Evolutionary conservation across 805 yeast species (phyloP), one percentile per base, ranked within the genome.

Genomic region (Ogataea nitratoaversa): DNA sequence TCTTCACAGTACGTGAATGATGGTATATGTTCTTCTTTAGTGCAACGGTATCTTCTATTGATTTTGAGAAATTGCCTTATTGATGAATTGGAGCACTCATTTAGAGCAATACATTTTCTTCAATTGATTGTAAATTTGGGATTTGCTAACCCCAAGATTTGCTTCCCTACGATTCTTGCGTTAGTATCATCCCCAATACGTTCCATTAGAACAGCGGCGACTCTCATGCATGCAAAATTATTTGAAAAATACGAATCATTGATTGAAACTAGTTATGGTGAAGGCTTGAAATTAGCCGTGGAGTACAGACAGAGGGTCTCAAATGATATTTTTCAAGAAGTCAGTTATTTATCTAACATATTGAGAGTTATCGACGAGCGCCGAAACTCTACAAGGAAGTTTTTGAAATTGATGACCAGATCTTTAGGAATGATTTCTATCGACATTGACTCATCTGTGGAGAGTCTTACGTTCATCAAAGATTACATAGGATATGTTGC

Each of bases 1-100:
- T 65, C 78, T 0, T 60, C 67, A 28, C 61, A 71, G 1, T 70
- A 74, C 36, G 63, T 72, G 19, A 73, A 69, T 51, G 93, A 85
- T 53, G 84, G 89, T 12, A 77, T 86, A 0, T 82, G 93, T 55
- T 75, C 91, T 0, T 81, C 84, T 0, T 50, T 88, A 9, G 81
- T 79, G 4, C 87, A 85, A 40, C 62, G 87, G 28, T 85, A 79
- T 51, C 57, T 81, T 37, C 57, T 57, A 3, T 46, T 62, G 2
- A 68, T 83, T 5, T 60, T 84, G 19, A 59, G 64, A 2, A 56
- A 78, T 14, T 76, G 87, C 40, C 46, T 78, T 0, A 49, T 56
- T 3, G 71, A 71, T 27, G 72, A 75, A 23, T 44, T 43, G 0
- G 71, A 67, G 3, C 62, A 60, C 34, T 74, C 86, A 1, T 59